These are phyloP conservation scores for Condylostoma magnum DNA, from an alignment of 169 alveolate genomes.

Conservation along the genomic window DNA sequence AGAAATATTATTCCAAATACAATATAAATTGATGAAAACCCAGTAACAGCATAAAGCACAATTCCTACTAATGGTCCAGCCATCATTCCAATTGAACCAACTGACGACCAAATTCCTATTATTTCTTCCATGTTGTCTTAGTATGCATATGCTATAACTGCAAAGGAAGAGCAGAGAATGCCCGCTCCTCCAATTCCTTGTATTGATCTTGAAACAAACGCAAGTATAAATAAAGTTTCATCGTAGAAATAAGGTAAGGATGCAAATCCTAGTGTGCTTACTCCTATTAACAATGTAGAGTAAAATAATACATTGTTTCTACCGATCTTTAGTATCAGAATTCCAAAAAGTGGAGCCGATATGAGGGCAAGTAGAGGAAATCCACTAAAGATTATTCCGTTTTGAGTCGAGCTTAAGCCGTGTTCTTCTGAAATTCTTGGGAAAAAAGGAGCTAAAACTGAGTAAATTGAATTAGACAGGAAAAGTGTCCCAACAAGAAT, in stretches of 20 bases:
- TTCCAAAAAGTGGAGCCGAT: constrained; percentile 9
- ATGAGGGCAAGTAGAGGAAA: constrained; percentile 15
- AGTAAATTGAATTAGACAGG: not conserved
- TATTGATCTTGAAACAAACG: not conserved
- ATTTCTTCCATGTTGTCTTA: not conserved
- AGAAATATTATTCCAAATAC: constrained; percentile 7
- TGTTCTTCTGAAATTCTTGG: constrained; percentile 7
- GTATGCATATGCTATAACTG: not conserved
- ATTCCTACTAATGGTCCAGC: constrained; percentile 23
- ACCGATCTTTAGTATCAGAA: not conserved
- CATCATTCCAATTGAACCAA: constrained; percentile 3
- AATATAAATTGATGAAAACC: not conserved
- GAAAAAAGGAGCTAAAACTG: constrained; percentile 14
- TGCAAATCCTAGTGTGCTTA: constrained; percentile 11
- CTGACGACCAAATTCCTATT: not conserved
- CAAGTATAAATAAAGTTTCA: not conserved
- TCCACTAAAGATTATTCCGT: constrained; percentile 19
- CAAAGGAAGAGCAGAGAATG: not conserved
- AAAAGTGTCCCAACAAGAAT: not conserved
- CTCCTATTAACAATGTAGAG: not conserved
- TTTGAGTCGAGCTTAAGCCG: not conserved
- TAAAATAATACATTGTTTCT: not conserved
- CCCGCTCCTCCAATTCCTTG: constrained; percentile 29
- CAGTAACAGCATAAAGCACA: not conserved
- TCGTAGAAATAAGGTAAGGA: not conserved